Percentiles rank a stretch among this genome's conserved stretches.
Evolutionary conservation across 257 asterid genomes (phyloP).

Genomic region (Voacanga thouarsii): DNA sequence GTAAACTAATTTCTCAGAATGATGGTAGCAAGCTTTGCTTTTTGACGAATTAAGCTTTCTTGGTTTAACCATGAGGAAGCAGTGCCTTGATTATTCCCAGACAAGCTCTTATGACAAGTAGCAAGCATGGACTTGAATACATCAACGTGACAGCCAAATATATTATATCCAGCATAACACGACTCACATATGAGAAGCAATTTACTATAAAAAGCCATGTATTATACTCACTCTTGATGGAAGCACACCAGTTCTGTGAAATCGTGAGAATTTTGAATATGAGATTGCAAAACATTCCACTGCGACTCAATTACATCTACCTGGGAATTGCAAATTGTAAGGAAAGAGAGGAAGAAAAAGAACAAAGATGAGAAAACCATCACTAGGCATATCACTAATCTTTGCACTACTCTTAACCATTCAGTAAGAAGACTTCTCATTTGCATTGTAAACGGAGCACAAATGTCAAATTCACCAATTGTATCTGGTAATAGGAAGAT

Average conservation of each 20-base stretch:
- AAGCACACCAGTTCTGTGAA: slow-evolving; percentile 88
- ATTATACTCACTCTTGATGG: slow-evolving; percentile 87
- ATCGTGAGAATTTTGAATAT: slow-evolving; percentile 84
- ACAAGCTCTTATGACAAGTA: not conserved
- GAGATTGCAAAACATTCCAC: slow-evolving; percentile 94
- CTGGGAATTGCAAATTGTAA: slow-evolving; percentile 39
- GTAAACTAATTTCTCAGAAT: not conserved
- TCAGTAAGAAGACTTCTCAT: not conserved
- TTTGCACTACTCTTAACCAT: not conserved
- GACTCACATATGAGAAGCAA: slow-evolving; percentile 15
- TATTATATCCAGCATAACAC: not conserved
- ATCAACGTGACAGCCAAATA: not conserved
- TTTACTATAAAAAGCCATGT: slow-evolving; percentile 10
- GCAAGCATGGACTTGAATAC: not conserved
- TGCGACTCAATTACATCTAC: slow-evolving; percentile 99
- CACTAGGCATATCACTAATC: not conserved
- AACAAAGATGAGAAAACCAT: not conserved
- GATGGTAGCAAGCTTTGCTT: not conserved
- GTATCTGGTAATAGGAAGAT: not conserved
- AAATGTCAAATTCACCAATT: not conserved
- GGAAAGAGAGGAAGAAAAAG: slow-evolving; percentile 10
- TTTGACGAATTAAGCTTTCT: not conserved
- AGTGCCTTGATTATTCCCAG: not conserved
- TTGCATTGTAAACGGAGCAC: not conserved
- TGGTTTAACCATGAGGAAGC: not conserved